Evolutionary conservation across 306 rosid species (phyloP), one percentile per base, ranked within the genome.

Genomic region (Cicer cuneatum): DNA sequence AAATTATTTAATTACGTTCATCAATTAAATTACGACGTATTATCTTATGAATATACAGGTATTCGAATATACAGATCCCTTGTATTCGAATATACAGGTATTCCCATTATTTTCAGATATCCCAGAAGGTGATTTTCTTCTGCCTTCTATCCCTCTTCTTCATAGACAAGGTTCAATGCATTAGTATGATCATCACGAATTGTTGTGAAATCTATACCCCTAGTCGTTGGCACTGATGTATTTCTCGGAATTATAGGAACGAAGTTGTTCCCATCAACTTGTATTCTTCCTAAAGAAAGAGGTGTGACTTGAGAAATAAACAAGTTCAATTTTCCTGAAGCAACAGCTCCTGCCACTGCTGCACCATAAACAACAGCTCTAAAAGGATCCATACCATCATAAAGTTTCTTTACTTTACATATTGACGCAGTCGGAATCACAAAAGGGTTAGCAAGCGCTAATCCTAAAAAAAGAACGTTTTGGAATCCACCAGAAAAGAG

Each of bases 351-450:
- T 85, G 91, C 93, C 53, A 90, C 75, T 33, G 98, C 93, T 6
- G 98, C 97, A 40, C 98, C 96, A 39, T 80, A 71, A 51, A 93
- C 93, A 1, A 96, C 89, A 74, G 93, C 97, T 79, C 90, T 96
- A 57, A 93, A 54, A 2, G 93, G 93, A 74, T 90, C 79, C 78
- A 90, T 77, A 39, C 85, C 92, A 69, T 85, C 72, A 71, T 93
- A 87, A 70, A 85, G 85, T 82, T 81, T 85, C 56, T 74, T 81
- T 14, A 75, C 88, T 72, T 82, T 85, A n/a, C 71, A 81, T 21
- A 70, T 54, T n/a, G n/a, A n/a, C n/a, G n/a, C n/a, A n/a, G n/a
- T n/a, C n/a, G n/a, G n/a, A n/a, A n/a, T n/a, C n/a, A n/a, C n/a
- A n/a, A n/a, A n/a, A n/a, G n/a, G n/a, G n/a, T n/a, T n/a, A n/a